Conservation (phyloP, 1,284 basidiomycete genomes). For the Apiotrichum montevideense region DNA sequence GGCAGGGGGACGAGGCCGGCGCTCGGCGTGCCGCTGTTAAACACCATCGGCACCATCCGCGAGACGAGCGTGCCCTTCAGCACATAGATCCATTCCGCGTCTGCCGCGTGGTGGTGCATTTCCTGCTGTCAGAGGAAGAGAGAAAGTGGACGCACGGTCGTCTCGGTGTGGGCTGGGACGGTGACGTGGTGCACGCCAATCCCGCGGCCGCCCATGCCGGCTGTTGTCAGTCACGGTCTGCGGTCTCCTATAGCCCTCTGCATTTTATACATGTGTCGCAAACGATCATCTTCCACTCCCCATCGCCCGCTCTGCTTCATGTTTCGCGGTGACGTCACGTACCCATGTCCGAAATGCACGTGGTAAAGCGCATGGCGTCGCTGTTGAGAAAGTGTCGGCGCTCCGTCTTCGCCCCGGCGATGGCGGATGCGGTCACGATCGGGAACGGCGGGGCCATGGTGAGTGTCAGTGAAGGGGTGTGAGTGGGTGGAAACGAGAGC, state of each 20-base stretch:
- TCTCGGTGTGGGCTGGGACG: slow-evolving; percentile 15
- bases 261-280: not conserved
- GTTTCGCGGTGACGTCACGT: not conserved
- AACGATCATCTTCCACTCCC: not conserved
- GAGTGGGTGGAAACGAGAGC: too few relatives aligned
- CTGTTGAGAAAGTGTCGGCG: slow-evolving; percentile 17
- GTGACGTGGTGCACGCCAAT: slow-evolving; percentile 14
- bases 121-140: slow-evolving; percentile 4
- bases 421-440: slow-evolving; percentile 16
- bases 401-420: slow-evolving; percentile 7
- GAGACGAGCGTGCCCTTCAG: slow-evolving; percentile 16
- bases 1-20: not conserved
- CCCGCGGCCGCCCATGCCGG: slow-evolving; percentile 4
- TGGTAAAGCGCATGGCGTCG: slow-evolving; percentile 1
- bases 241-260: not conserved
- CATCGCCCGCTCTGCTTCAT: not conserved
- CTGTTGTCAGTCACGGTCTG: not conserved
- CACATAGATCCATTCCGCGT: slow-evolving; percentile 30
- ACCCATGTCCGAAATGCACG: slow-evolving; percentile 22
- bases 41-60: slow-evolving; percentile 4
- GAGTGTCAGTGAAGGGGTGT: too few relatives aligned
- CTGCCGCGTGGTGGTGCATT: slow-evolving; percentile 24
- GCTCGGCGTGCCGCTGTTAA: not conserved
- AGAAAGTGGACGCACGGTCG: slow-evolving; percentile 10
- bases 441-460: slow-evolving; percentile 9